Conservation (phyloP, 2,329 filamentous ascomycete genomes). For the Paecilomyces fulvus region DNA sequence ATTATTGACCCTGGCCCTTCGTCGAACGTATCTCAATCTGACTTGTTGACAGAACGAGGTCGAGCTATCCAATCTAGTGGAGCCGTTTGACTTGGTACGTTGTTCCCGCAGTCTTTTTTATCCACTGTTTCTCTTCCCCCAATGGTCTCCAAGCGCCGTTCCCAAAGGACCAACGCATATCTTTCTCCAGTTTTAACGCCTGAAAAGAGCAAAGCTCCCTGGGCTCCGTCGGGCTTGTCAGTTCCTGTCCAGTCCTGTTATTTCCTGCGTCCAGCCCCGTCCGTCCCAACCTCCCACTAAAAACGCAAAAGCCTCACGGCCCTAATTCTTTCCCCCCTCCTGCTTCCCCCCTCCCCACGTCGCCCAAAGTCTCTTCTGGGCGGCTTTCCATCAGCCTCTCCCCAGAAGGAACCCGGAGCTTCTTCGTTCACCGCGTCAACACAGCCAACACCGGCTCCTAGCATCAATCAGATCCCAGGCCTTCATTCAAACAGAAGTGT, state of each 20-base stretch:
- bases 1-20: background rate
- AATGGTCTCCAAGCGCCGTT: background rate
- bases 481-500: too few relatives aligned
- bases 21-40: background rate
- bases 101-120: background rate
- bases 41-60: background rate
- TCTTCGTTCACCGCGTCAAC: too few relatives aligned
- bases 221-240: background rate
- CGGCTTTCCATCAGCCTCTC: too few relatives aligned
- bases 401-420: too few relatives aligned
- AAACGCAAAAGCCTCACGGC: constrained; percentile 6
- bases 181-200: background rate
- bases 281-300: constrained; percentile 14
- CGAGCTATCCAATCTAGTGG: background rate
- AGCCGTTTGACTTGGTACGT: background rate
- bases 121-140: background rate
- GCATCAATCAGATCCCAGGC: too few relatives aligned
- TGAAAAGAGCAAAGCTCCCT: too few relatives aligned
- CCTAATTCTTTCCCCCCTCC: constrained; percentile 6
- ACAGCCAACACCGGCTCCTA: too few relatives aligned
- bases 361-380: background rate
- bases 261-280: constrained; percentile 8
- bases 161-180: background rate
- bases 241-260: constrained; percentile 1
- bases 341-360: constrained; percentile 4